Evolutionary conservation across 768 basidiomycete species (phyloP).

Genomic region (Leccinum ochraceum): DNA sequence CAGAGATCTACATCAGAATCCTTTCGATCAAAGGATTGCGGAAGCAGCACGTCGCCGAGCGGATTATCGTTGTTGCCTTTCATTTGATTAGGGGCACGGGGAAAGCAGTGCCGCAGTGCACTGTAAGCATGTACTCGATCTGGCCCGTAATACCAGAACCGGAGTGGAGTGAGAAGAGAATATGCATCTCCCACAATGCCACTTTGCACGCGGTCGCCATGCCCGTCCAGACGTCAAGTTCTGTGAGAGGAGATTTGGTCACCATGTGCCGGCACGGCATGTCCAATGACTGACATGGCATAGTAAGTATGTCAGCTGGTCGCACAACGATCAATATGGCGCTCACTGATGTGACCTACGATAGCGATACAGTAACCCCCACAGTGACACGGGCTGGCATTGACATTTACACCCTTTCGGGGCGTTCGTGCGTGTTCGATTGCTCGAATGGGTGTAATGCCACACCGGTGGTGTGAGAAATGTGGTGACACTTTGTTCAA

Average conservation of each 20-base stretch:
- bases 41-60: background rate
- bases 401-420: background rate
- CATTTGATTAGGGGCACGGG: background rate
- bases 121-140: background rate
- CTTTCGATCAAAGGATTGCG: background rate
- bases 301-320: background rate
- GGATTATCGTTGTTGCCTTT: background rate
- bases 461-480: background rate
- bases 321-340: background rate
- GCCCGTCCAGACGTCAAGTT: background rate
- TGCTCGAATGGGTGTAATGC: background rate
- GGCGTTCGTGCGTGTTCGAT: background rate
- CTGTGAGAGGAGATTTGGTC: background rate
- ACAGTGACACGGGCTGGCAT: background rate
- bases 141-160: too few species aligned
- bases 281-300: background rate
- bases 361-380: background rate
- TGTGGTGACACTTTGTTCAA: background rate
- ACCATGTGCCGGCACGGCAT: background rate
- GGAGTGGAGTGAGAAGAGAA: background rate
- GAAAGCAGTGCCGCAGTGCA: background rate
- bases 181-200: background rate
- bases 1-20: background rate
- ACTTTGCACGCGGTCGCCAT: background rate
- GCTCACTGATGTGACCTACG: background rate